Conservation (phyloP, 1,284 basidiomycete species). For the Austroboletus novae-zelandiae region DNA sequence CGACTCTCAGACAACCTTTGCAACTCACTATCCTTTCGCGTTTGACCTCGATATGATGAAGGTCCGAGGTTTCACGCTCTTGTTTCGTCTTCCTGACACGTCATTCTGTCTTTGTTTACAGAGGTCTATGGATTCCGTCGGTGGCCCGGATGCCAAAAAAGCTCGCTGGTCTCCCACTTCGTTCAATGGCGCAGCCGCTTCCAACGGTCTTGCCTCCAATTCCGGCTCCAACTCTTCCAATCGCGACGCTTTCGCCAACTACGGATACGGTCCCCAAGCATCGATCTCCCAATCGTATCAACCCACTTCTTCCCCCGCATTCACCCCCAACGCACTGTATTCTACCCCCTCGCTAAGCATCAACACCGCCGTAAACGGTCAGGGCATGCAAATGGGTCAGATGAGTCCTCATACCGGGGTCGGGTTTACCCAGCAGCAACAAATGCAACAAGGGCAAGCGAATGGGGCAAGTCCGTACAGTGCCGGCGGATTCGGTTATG, state of each 20-base stretch:
- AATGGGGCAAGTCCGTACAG: constrained; percentile 46
- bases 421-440: constrained; percentile 44
- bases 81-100: constrained; percentile 1
- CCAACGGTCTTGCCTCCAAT: constrained; percentile 35
- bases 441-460: constrained; percentile 35
- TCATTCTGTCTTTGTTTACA: constrained; percentile 26
- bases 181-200: constrained; percentile 41
- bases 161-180: constrained; percentile 80
- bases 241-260: constrained; percentile 76
- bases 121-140: constrained; percentile 77
- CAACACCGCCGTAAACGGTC: constrained; percentile 59
- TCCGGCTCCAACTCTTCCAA: constrained; percentile 37
- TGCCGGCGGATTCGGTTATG: constrained; percentile 56
- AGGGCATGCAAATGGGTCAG: constrained; percentile 48
- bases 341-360: constrained; percentile 67
- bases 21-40: constrained; percentile 62
- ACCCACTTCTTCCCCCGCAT: constrained; percentile 45
- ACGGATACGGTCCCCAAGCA: constrained; percentile 77
- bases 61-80: constrained; percentile 39
- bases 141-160: constrained; percentile 83
- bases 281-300: constrained; percentile 51
- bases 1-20: constrained; percentile 68
- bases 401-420: constrained; percentile 58
- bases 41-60: constrained; percentile 89
- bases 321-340: constrained; percentile 52